These are phyloP conservation scores for Cytospora chrysosperma DNA, from an alignment of 2,329 filamentous ascomycete species.

Conservation along the genomic window DNA sequence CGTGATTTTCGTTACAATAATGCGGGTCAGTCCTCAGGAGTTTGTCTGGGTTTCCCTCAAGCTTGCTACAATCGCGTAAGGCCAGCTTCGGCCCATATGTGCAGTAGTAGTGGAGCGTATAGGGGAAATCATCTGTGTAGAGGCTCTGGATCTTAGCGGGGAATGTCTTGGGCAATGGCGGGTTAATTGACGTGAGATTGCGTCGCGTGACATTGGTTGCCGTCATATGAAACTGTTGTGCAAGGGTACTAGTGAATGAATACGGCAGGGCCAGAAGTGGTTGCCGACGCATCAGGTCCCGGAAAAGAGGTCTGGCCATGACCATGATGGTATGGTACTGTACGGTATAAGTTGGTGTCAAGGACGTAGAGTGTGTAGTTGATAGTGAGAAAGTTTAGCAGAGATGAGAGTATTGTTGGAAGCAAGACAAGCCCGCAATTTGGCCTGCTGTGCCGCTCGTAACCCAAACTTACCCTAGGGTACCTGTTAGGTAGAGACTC, in stretches of 20 bases:
- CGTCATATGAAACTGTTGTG: not conserved
- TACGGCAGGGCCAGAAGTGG: not conserved
- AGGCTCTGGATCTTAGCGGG: not conserved
- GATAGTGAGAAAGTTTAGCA: too few relatives aligned
- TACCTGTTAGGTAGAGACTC: too few relatives aligned
- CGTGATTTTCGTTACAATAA: too few relatives aligned
- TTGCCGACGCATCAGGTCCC: not conserved
- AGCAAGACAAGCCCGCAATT: too few relatives aligned
- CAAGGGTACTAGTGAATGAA: not conserved
- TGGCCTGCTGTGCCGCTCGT: too few relatives aligned
- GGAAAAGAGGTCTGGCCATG: not conserved
- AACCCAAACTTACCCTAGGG: too few relatives aligned
- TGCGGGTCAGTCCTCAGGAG: too few relatives aligned
- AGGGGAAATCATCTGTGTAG: not conserved
- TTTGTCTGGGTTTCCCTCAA: too few relatives aligned
- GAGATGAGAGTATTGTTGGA: too few relatives aligned
- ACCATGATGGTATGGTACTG: not conserved
- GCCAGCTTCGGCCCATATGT: not conserved
- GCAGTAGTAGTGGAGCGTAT: not conserved
- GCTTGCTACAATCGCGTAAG: not conserved
- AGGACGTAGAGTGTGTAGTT: too few relatives aligned
- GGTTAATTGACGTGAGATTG: not conserved
- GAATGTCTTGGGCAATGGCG: not conserved
- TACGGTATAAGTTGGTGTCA: not conserved
- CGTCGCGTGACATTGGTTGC: not conserved